Evolutionary conservation across 2,329 filamentous ascomycete genomes (phyloP).

Genomic region (Ilyonectria mors-panacis): DNA sequence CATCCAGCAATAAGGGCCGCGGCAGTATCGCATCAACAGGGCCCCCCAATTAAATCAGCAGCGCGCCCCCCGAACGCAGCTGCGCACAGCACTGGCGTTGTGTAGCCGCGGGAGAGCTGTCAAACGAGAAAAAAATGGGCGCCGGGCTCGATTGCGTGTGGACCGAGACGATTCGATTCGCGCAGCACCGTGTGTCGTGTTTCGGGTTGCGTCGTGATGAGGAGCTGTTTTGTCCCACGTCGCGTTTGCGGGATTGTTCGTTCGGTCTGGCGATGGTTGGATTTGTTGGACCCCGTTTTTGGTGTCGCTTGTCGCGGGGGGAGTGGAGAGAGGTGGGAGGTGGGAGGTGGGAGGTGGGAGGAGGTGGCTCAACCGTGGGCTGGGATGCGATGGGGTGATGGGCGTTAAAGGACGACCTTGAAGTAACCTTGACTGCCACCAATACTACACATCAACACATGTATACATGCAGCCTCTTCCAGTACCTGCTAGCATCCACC

Average conservation of each 20-base stretch:
- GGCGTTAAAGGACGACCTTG: conserved; percentile 2
- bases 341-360: background rate
- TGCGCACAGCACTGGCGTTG: background rate
- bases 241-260: background rate
- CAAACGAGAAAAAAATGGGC: background rate
- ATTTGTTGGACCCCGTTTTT: background rate
- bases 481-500: background rate
- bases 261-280: background rate
- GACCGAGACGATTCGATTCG: background rate
- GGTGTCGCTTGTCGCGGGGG: conserved; percentile 4
- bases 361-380: background rate
- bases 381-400: background rate
- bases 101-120: conserved; percentile 1
- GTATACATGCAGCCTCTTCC: background rate
- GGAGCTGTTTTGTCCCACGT: background rate
- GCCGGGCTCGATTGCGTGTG: background rate
- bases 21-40: background rate
- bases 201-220: background rate
- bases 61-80: background rate
- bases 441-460: too few relatives aligned
- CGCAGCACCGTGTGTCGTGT: background rate
- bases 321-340: background rate
- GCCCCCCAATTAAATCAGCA: background rate
- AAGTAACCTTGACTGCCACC: background rate
- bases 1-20: background rate